Conservation (phyloP, 2,329 filamentous ascomycete genomes). For the Diaporthe sp. region DNA sequence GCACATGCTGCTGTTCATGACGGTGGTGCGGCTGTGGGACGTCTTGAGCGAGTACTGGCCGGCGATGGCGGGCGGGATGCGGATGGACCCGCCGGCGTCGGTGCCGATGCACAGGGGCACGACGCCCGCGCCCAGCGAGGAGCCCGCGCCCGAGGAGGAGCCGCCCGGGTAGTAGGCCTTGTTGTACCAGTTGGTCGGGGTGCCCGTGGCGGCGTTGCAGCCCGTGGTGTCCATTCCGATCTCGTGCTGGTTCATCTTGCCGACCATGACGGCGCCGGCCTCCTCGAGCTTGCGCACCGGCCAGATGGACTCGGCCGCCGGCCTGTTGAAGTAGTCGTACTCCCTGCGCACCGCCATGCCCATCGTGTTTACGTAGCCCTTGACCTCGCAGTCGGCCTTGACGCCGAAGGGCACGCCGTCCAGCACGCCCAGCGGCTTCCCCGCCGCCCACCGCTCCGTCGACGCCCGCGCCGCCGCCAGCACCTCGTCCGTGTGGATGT, state of each 20-base stretch:
- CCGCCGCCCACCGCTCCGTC: constrained; percentile 77
- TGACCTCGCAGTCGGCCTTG: constrained; percentile 83
- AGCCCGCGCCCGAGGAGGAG: constrained; percentile 83
- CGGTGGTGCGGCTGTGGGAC: constrained; percentile 77
- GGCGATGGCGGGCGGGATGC: constrained; percentile 82
- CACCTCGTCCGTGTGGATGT: constrained; percentile 72
- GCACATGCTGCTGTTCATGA: constrained; percentile 66
- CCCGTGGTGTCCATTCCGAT: constrained; percentile 85
- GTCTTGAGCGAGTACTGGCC: constrained; percentile 87
- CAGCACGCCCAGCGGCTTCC: constrained; percentile 75
- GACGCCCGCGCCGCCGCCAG: constrained; percentile 79
- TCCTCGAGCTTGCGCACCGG: constrained; percentile 79
- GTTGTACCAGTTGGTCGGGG: constrained; percentile 84
- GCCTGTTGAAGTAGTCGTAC: constrained; percentile 61
- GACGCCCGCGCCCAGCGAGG: constrained; percentile 77
- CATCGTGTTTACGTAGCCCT: constrained; percentile 76
- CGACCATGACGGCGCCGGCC: constrained; percentile 80
- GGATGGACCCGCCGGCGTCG: constrained; percentile 82
- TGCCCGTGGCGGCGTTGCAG: constrained; percentile 82
- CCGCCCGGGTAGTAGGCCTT: constrained; percentile 83
- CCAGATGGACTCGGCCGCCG: constrained; percentile 73
- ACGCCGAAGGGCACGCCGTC: constrained; percentile 88
- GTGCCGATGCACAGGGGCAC: constrained; percentile 82
- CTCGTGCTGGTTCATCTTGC: constrained; percentile 86
- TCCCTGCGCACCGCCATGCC: constrained; percentile 74